Percentiles rank a stretch among this genome's conserved stretches.
phyloP scores from a whole-genome alignment of 345 rosid species.

The Gossypioides kirkii region DNA sequence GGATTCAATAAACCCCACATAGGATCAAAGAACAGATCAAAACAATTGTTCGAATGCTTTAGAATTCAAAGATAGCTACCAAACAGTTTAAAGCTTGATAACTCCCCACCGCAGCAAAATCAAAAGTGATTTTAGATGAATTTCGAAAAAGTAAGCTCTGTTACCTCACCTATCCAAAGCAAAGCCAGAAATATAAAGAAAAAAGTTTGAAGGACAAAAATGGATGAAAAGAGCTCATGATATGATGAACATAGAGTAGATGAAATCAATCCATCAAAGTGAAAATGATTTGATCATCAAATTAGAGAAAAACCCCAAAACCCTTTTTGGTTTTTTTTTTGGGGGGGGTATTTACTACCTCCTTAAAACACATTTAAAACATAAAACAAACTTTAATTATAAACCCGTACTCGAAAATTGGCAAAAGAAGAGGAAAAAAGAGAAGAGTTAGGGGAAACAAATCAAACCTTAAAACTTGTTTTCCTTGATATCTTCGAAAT shows the following conservation, averaged over 20 bases:
- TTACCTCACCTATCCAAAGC: background rate
- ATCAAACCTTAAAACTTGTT: background rate
- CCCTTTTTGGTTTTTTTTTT: too few species aligned
- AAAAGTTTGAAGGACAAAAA: background rate
- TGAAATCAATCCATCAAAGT: background rate
- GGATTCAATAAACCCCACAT: too few species aligned
- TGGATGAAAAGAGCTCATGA: background rate
- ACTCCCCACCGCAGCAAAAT: too few species aligned
- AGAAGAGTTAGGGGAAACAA: too few species aligned
- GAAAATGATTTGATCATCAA: background rate
- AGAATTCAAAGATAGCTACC: too few species aligned
- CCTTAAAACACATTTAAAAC: background rate
- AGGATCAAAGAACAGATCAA: too few species aligned
- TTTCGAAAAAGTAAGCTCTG: background rate
- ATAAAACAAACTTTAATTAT: too few species aligned
- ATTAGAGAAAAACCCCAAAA: background rate
- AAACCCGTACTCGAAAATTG: too few species aligned
- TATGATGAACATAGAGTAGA: background rate
- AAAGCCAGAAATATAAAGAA: background rate
- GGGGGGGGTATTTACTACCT: background rate
- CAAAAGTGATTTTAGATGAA: too few species aligned
- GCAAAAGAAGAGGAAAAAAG: too few species aligned
- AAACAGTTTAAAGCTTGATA: too few species aligned
- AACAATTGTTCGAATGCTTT: too few species aligned
- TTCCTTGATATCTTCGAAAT: conserved; percentile 4